Percentiles rank a stretch among this genome's conserved stretches.
Conservation (phyloP, 805 yeast genomes). For the Candida ulmi region DNA sequence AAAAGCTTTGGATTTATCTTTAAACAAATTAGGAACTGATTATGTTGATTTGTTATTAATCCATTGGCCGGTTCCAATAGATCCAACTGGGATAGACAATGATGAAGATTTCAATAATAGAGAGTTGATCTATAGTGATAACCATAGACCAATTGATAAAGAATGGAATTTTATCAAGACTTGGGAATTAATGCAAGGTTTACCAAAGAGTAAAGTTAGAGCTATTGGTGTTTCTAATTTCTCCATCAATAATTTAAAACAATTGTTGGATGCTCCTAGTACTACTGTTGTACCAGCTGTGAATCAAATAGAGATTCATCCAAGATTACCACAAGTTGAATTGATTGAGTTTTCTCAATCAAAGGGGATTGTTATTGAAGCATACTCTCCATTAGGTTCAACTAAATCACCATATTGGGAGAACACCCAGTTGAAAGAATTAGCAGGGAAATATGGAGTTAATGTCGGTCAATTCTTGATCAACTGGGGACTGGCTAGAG, state of each 20-base stretch:
- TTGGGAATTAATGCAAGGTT: constrained; percentile 17
- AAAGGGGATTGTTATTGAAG: constrained; percentile 13
- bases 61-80: constrained; percentile 75
- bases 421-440: constrained; percentile 33
- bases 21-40: constrained; percentile 59
- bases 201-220: constrained; percentile 11
- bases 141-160: constrained; percentile 23
- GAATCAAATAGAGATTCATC: constrained; percentile 20
- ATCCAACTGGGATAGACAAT: constrained; percentile 43
- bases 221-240: constrained; percentile 21
- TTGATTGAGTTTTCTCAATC: constrained; percentile 9
- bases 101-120: constrained; percentile 29
- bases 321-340: constrained; percentile 17
- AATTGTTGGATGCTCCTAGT: constrained; percentile 9
- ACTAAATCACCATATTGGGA: constrained; percentile 8
- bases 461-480: constrained; percentile 45
- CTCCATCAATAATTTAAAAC: constrained; percentile 14
- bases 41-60: constrained; percentile 75
- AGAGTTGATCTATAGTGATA: background rate
- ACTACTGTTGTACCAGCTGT: constrained; percentile 14
- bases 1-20: constrained; percentile 50
- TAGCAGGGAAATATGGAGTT: constrained; percentile 38
- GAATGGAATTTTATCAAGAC: constrained; percentile 40
- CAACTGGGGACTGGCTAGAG: constrained; percentile 56
- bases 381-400: constrained; percentile 18